Percentiles rank a stretch among this genome's conserved stretches.
phyloP scores from a whole-genome alignment of 2,329 filamentous ascomycete genomes.

The Trichoderma sp. region DNA sequence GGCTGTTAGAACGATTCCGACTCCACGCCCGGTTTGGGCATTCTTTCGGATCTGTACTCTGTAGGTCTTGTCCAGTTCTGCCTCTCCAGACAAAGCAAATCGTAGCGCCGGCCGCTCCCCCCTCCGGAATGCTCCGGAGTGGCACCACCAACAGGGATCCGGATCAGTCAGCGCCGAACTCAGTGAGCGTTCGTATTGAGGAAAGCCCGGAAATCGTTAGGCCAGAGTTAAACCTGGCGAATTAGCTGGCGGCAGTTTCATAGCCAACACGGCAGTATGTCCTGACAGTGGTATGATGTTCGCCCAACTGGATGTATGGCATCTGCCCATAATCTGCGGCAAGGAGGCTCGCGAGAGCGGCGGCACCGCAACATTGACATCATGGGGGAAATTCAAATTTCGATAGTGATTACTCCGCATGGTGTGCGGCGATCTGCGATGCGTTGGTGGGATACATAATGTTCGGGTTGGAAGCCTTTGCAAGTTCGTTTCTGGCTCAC shows the following conservation, averaged over 20 bases:
- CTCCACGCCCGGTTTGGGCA: neutral
- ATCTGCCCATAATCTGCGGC: constrained; percentile 12
- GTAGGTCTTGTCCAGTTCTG: neutral
- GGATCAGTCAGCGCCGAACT: neutral
- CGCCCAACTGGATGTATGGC: neutral
- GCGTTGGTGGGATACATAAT: constrained; percentile 11
- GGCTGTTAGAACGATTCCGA: neutral
- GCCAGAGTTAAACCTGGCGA: neutral
- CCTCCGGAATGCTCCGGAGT: constrained; percentile 15
- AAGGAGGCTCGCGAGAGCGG: neutral
- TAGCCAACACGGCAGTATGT: constrained; percentile 1
- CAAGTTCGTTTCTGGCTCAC: neutral
- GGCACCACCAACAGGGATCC: constrained; percentile 13
- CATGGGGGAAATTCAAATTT: neutral
- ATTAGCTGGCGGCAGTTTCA: neutral
- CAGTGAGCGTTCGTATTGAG: neutral
- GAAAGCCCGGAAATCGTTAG: neutral
- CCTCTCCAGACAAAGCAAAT: neutral
- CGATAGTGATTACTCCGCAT: neutral
- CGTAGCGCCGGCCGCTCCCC: neutral
- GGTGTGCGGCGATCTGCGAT: constrained; percentile 6
- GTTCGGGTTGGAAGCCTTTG: neutral
- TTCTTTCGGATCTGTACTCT: neutral
- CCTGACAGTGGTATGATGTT: constrained; percentile 20
- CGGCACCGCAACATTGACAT: constrained; percentile 6